Evolutionary conservation across 2,329 filamentous ascomycete species (phyloP).

Genomic region (Trichocomaceae sp.): DNA sequence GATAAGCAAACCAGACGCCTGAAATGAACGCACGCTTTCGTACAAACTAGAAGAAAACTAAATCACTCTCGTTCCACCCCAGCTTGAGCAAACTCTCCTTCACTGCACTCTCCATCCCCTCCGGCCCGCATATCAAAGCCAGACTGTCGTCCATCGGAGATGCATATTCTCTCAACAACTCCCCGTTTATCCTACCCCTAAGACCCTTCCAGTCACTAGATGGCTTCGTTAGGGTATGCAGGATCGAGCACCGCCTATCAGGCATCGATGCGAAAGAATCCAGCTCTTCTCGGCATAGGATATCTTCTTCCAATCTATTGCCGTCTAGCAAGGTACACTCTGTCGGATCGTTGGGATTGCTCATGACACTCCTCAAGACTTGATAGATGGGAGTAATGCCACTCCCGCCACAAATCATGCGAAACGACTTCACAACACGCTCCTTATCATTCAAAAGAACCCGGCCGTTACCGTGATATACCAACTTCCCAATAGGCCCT

Average conservation of each 20-base stretch:
- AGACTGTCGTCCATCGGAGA: slow-evolving; percentile 48
- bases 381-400: slow-evolving; percentile 91
- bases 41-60: slow-evolving; percentile 63
- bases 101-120: slow-evolving; percentile 63
- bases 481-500: slow-evolving; percentile 79
- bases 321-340: slow-evolving; percentile 69
- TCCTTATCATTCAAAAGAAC: slow-evolving; percentile 55
- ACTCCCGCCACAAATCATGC: slow-evolving; percentile 85
- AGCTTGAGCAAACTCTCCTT: slow-evolving; percentile 51
- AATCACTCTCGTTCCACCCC: slow-evolving; percentile 66
- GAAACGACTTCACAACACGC: slow-evolving; percentile 58
- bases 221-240: slow-evolving; percentile 64
- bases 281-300: slow-evolving; percentile 69
- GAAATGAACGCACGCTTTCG: not conserved
- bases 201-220: slow-evolving; percentile 60
- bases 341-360: slow-evolving; percentile 57
- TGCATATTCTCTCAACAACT: slow-evolving; percentile 55
- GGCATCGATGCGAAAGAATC: slow-evolving; percentile 55
- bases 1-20: slow-evolving; percentile 5
- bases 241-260: slow-evolving; percentile 50
- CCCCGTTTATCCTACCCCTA: slow-evolving; percentile 59
- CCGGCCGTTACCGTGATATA: slow-evolving; percentile 63
- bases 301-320: slow-evolving; percentile 70
- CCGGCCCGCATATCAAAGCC: slow-evolving; percentile 74
- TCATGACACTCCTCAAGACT: slow-evolving; percentile 67